These are phyloP conservation scores for Termitomyces eurrhizus DNA, from an alignment of 768 basidiomycete genomes.

Conservation along the genomic window DNA sequence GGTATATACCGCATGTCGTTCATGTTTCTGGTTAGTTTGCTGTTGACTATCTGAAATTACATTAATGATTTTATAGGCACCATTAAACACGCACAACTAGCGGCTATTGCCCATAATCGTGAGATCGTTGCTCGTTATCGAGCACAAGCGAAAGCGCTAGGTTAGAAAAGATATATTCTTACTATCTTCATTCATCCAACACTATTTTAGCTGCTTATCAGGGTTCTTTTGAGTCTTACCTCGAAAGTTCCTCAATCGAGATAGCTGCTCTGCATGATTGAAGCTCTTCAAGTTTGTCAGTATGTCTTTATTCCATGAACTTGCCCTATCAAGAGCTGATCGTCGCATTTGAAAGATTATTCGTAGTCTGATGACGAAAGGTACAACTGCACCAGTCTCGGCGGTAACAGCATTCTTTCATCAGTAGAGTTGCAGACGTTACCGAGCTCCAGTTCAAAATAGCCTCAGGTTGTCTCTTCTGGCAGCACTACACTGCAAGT, in stretches of 20 bases:
- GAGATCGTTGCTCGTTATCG: slow-evolving; percentile 66
- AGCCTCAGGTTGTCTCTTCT: neutral
- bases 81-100: slow-evolving; percentile 79
- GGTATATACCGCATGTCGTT: slow-evolving; percentile 70
- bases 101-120: slow-evolving; percentile 72
- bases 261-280: slow-evolving; percentile 67
- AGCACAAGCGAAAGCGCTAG: slow-evolving; percentile 45
- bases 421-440: neutral
- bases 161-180: slow-evolving; percentile 25
- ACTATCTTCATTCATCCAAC: neutral
- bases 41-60: neutral
- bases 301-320: neutral
- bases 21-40: slow-evolving; percentile 69
- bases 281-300: neutral
- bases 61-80: slow-evolving; percentile 52
- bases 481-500: neutral
- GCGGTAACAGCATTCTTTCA: neutral
- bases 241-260: slow-evolving; percentile 53
- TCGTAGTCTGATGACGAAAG: neutral
- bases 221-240: slow-evolving; percentile 57
- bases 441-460: neutral
- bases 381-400: neutral
- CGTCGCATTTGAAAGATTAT: neutral
- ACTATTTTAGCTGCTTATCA: slow-evolving; percentile 43
- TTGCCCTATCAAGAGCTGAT: neutral